phyloP scores from a whole-genome alignment of 1,284 basidiomycete genomes.

The Ustilago esculenta region DNA sequence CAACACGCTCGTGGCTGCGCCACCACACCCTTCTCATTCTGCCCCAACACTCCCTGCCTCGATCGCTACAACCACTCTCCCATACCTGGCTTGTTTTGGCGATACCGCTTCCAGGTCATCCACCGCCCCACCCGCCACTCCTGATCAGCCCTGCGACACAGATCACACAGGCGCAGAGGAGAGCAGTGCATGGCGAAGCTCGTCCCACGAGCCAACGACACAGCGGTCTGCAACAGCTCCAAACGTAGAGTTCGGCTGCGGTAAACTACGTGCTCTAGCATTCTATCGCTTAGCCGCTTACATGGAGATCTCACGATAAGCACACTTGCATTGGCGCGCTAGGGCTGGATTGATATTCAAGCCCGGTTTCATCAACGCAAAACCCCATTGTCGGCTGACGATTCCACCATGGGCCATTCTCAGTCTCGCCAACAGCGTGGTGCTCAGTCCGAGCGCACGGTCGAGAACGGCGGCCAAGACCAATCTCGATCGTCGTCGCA shows the following conservation, averaged over 20 bases:
- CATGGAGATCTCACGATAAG: constrained; percentile 4
- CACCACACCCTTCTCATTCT: not conserved
- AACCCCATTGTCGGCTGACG: not conserved
- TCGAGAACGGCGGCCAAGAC: not conserved
- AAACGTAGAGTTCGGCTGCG: too few species aligned
- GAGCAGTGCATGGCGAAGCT: too few species aligned
- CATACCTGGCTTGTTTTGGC: too few species aligned
- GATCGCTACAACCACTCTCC: not conserved
- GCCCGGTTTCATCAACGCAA: not conserved
- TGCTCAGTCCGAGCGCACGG: constrained; percentile 2
- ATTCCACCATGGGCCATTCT: constrained; percentile 24
- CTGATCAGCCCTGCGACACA: too few species aligned
- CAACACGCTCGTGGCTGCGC: not conserved
- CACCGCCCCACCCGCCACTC: too few species aligned
- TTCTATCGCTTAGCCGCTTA: not conserved
- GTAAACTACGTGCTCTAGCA: too few species aligned
- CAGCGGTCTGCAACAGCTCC: too few species aligned
- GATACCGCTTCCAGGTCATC: too few species aligned
- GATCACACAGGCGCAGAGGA: too few species aligned
- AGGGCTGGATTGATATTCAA: not conserved
- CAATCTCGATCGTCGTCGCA: not conserved
- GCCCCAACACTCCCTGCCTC: not conserved
- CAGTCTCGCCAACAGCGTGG: constrained; percentile 28
- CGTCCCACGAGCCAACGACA: too few species aligned
- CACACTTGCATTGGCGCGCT: not conserved